These are phyloP conservation scores for Leccinum fibrillosum DNA, from an alignment of 768 basidiomycete species.

Conservation along the genomic window DNA sequence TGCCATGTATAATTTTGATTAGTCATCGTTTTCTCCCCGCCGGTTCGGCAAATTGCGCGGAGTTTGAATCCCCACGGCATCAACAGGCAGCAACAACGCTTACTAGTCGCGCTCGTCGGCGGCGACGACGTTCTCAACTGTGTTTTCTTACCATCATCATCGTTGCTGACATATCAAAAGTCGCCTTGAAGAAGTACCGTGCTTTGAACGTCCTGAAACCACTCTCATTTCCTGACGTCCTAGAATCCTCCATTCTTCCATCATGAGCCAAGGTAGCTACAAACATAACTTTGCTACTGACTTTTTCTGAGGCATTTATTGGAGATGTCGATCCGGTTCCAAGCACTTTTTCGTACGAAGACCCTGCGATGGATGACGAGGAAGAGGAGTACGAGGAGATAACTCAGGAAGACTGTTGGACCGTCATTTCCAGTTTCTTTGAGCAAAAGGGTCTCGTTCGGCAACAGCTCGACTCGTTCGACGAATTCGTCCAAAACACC, in stretches of 20 bases:
- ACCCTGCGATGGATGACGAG: slow-evolving; percentile 54
- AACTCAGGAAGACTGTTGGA: slow-evolving; percentile 93
- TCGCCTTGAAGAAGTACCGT: not conserved
- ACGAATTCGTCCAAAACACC: slow-evolving; percentile 98
- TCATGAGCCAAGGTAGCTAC: slow-evolving; percentile 33
- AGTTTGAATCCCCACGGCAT: slow-evolving; percentile 7
- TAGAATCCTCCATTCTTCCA: not conserved
- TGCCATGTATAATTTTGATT: slow-evolving; percentile 2
- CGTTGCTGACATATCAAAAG: not conserved
- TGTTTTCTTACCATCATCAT: slow-evolving; percentile 14
- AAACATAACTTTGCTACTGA: slow-evolving; percentile 18
- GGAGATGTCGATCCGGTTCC: slow-evolving; percentile 49
- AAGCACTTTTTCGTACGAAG: slow-evolving; percentile 53
- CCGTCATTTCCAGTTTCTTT: slow-evolving; percentile 95
- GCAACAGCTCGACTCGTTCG: slow-evolving; percentile 97
- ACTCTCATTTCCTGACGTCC: slow-evolving; percentile 1
- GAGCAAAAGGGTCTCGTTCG: slow-evolving; percentile 96
- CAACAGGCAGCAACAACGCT: slow-evolving; percentile 30
- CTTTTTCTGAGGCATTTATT: slow-evolving; percentile 34
- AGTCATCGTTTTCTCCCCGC: slow-evolving; percentile 6
- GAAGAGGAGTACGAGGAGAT: slow-evolving; percentile 69
- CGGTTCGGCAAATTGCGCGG: slow-evolving; percentile 4
- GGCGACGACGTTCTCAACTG: slow-evolving; percentile 17
- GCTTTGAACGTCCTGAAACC: not conserved
- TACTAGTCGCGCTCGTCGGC: slow-evolving; percentile 21